Conservation (phyloP, 2,329 filamentous ascomycete species). For the Alternaria dauci region DNA sequence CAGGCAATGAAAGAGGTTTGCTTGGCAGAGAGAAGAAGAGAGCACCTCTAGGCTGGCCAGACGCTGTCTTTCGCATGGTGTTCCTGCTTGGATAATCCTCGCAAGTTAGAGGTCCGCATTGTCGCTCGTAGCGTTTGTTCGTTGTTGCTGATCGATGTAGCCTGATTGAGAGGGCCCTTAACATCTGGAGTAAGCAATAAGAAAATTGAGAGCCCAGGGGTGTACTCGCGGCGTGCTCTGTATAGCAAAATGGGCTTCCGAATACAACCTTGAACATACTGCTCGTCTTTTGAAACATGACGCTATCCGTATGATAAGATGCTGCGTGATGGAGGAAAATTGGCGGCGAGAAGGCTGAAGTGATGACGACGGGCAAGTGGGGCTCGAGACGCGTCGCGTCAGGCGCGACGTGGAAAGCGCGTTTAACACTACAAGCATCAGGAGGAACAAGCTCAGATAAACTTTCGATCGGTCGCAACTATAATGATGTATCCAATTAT, state of each 20-base stretch:
- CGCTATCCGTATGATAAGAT: background rate
- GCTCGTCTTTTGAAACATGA: background rate
- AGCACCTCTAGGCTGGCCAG: background rate
- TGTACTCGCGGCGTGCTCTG: no score
- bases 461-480: background rate
- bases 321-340: background rate
- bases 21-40: background rate
- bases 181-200: no score
- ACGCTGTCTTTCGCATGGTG: background rate
- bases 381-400: background rate
- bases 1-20: background rate
- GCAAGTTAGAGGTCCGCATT: background rate
- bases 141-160: background rate
- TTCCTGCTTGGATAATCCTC: background rate
- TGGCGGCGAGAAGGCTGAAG: background rate
- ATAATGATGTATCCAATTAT: background rate
- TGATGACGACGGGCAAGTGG: background rate
- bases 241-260: no score
- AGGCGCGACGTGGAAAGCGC: background rate
- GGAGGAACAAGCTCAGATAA: background rate
- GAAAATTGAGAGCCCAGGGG: no score
- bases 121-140: background rate
- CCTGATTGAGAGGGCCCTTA: background rate
- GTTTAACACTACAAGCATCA: background rate
- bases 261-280: background rate